These are phyloP conservation scores for Phaffia australis DNA, from an alignment of 768 basidiomycete species.

Conservation along the genomic window DNA sequence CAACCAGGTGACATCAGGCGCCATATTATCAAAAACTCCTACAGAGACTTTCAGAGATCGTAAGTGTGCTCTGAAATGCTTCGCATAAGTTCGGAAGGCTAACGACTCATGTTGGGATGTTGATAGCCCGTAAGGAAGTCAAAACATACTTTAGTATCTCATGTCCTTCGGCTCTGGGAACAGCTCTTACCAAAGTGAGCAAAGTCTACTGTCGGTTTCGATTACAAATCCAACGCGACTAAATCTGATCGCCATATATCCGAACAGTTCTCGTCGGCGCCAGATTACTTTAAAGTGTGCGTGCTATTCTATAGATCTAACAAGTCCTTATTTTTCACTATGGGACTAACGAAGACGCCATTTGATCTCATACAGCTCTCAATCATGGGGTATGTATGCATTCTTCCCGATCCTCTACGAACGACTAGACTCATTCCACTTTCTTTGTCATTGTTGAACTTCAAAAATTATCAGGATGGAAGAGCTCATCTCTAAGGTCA, in stretches of 20 bases:
- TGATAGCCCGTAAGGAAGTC: slow-evolving; percentile 45
- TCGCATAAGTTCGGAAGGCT: not conserved
- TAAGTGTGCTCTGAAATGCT: not conserved
- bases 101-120: not conserved
- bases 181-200: slow-evolving; percentile 50
- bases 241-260: too few relatives aligned
- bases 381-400: too few relatives aligned
- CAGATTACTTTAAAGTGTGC: slow-evolving; percentile 69
- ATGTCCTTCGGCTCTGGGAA: slow-evolving; percentile 69
- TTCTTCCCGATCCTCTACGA: too few relatives aligned
- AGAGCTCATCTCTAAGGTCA: slow-evolving; percentile 49
- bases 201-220: too few relatives aligned
- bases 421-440: not conserved
- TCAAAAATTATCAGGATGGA: slow-evolving; percentile 88
- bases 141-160: slow-evolving; percentile 74
- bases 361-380: not conserved
- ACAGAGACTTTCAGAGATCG: not conserved
- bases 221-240: too few relatives aligned
- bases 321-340: not conserved
- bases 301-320: slow-evolving; percentile 32
- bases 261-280: slow-evolving; percentile 62
- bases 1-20: not conserved
- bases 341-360: not conserved
- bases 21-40: not conserved
- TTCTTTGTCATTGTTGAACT: not conserved